These are phyloP conservation scores for Stylonectria norvegica DNA, from an alignment of 2,329 filamentous ascomycete species.

Conservation along the genomic window DNA sequence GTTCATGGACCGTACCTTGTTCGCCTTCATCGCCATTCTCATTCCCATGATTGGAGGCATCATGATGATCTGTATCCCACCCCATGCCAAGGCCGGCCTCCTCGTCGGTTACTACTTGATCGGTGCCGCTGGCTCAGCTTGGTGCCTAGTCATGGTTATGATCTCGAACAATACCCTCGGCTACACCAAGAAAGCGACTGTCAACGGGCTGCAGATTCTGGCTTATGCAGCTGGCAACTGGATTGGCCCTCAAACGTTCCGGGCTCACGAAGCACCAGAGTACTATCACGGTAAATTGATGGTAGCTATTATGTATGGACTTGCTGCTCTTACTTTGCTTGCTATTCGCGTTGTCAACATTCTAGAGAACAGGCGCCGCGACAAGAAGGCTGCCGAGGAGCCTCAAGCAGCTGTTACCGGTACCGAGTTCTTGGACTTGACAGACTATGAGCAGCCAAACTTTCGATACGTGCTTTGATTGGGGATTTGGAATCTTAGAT, in stretches of 20 bases:
- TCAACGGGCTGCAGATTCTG: constrained; percentile 22
- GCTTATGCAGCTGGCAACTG: constrained; percentile 20
- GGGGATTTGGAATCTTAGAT: too few species aligned
- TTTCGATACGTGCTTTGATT: constrained; percentile 23
- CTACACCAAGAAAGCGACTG: constrained; percentile 29
- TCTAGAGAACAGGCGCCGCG: constrained; percentile 22
- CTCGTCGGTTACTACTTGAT: constrained; percentile 25
- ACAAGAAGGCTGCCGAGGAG: constrained; percentile 22
- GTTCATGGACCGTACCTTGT: constrained; percentile 21
- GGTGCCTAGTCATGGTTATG: constrained; percentile 27
- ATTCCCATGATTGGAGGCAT: constrained; percentile 26
- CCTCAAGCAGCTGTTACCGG: constrained; percentile 5
- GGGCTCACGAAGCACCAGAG: constrained; percentile 17
- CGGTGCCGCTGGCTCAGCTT: constrained; percentile 22
- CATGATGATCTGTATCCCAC: constrained; percentile 26
- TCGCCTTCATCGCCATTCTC: constrained; percentile 26
- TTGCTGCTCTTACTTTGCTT: constrained; percentile 12
- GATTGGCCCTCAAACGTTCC: constrained; percentile 26
- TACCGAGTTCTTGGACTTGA: constrained; percentile 23
- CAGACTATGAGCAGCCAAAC: constrained; percentile 21
- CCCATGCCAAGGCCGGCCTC: constrained; percentile 18
- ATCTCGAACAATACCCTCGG: constrained; percentile 28
- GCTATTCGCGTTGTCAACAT: constrained; percentile 21
- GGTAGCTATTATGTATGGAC: constrained; percentile 23
- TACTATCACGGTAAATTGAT: constrained; percentile 25